phyloP scores from a whole-genome alignment of 1,284 basidiomycete genomes.

The Leccinum griseonigrum region DNA sequence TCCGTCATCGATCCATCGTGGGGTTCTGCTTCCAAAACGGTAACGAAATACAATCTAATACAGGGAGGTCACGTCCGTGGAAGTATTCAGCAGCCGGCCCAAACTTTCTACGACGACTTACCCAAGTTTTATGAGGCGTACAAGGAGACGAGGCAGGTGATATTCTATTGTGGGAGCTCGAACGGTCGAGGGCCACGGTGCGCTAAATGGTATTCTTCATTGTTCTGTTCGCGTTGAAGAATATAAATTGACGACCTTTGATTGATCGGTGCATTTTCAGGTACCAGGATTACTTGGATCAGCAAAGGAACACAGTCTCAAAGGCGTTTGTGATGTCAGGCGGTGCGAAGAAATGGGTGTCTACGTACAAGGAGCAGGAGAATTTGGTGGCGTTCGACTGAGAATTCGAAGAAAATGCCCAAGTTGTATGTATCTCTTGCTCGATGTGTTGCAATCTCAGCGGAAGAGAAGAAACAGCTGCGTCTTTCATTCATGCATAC shows the following conservation, averaged over 20 bases:
- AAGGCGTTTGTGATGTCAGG: conserved; percentile 27
- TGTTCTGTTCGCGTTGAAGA: not conserved
- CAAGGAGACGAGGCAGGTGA: conserved; percentile 22
- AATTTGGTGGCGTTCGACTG: conserved; percentile 24
- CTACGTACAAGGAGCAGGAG: conserved; percentile 10
- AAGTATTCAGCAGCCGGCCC: conserved; percentile 28
- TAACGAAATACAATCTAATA: conserved; percentile 9
- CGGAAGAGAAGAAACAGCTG: not conserved
- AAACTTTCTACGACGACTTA: conserved; percentile 27
- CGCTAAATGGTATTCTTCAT: conserved; percentile 25
- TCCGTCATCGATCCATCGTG: not conserved
- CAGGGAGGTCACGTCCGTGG: conserved; percentile 32
- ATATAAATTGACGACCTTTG: not conserved
- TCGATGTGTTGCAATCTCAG: not conserved
- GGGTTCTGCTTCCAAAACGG: not conserved
- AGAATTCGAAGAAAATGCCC: conserved; percentile 1
- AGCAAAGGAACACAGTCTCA: conserved; percentile 18
- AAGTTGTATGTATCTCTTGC: not conserved
- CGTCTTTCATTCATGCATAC: not conserved
- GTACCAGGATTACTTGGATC: conserved; percentile 34
- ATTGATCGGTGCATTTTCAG: conserved; percentile 13
- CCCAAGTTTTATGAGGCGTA: conserved; percentile 18
- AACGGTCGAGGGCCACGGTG: conserved; percentile 30
- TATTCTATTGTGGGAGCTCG: conserved; percentile 34
- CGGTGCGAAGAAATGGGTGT: conserved; percentile 26